Base-by-base conservation (phyloP, 2,329 filamentous ascomycete genomes). In the Fusarium sp. region DNA sequence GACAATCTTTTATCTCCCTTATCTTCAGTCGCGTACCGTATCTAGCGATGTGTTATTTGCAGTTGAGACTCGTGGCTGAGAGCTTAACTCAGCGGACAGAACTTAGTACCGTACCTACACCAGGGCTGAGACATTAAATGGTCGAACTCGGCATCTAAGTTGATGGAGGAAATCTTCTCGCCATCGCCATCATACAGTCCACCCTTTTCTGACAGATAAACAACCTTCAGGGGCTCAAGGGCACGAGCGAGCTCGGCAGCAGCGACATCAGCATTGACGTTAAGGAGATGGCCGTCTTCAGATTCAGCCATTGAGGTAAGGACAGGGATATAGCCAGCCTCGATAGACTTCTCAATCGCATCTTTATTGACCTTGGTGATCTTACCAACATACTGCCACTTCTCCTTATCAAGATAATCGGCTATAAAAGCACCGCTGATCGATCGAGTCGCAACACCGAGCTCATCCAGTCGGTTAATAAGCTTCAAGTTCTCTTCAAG, bases 201-300 rank as follows among this genome's bases (percentile, higher is more conserved):
- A 56, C 96, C 96, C 88, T 98, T 98, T 86, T 99, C 96, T 10
- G 95, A 97, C n/a, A 98, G 88, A 82, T 98, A 99, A 68, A 99
- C 95, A 70, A 98, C 96, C 90, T 99, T 99, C 79, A 98, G 86
- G 32, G 96, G 96, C 84, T 98, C 92, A 61, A 99, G 87, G 64
- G 93, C 91, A 68, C 94, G 92, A 30, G 96, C 96, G 70, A 99
- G 88, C 85, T 98, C 96, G 74, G 95, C 95, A 36, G 96, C 96
- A 41, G 96, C 96, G 70, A 98, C 96, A 83, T 99, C 96, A 41
- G 96, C 96, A 80, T 99, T 99, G 82, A 99, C 96, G 80, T 99
- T 99, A 73, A 99, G 88, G 58, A 98, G 91, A 82, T 96, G 94
- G 14, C 96, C 96, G 73, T 98, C 95, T 52, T 91, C 88, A 28